These are phyloP conservation scores for Leersia perrieri DNA, from an alignment of 176 grass and related monocot species.

Conservation along the genomic window DNA sequence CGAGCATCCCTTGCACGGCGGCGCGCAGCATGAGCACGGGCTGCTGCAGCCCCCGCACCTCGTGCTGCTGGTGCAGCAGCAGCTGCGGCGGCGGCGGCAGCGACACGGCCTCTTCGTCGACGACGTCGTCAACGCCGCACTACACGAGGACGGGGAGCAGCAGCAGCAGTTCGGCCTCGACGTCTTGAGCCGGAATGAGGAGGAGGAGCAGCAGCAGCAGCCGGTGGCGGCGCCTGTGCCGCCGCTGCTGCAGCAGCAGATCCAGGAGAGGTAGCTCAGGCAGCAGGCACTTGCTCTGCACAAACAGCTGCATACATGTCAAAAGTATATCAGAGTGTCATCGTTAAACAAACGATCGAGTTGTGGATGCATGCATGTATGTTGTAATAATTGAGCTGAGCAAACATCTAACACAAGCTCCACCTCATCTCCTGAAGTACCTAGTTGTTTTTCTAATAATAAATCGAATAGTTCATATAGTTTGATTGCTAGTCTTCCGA, in stretches of 20 bases:
- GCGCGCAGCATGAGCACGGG: not conserved
- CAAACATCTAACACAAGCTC: not conserved
- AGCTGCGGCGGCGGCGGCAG: not conserved
- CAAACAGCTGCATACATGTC: not conserved
- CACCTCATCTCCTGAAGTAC: not conserved
- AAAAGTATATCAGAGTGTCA: not conserved
- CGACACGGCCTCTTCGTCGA: not conserved
- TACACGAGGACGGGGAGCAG: not conserved
- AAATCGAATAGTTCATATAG: not conserved
- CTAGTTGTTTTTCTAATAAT: not conserved
- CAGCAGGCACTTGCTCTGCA: slow-evolving; percentile 38
- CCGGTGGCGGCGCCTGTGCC: not conserved
- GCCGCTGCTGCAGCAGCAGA: slow-evolving; percentile 36
- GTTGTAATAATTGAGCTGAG: not conserved
- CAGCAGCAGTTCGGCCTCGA: slow-evolving; percentile 30
- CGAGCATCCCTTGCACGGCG: slow-evolving; percentile 32
- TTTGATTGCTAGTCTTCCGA: not conserved
- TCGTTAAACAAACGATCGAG: not conserved
- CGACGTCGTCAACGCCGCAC: not conserved
- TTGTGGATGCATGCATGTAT: not conserved
- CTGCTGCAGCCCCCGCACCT: too few relatives aligned
- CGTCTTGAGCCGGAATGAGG: slow-evolving; percentile 12
- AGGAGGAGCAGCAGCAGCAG: not conserved
- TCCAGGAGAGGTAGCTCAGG: slow-evolving; percentile 52
- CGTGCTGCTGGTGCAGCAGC: too few relatives aligned